These are phyloP conservation scores for Claviceps pusilla DNA, from an alignment of 2,329 filamentous ascomycete species.

Conservation along the genomic window DNA sequence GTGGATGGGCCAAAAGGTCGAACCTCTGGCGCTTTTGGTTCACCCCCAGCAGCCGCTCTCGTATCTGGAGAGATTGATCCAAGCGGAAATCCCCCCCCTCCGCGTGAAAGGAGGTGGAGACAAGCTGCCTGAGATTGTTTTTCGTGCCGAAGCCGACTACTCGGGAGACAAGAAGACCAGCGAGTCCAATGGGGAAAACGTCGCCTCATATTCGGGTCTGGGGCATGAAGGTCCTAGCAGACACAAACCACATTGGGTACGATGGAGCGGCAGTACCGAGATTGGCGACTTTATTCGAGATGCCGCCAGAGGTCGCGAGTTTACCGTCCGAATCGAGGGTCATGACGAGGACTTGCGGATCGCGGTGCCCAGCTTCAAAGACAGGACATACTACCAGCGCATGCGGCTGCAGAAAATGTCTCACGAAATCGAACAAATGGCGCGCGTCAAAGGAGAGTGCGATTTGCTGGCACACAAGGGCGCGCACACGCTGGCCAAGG, in stretches of 20 bases:
- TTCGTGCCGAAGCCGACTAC: slow-evolving; percentile 61
- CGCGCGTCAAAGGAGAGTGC: slow-evolving; percentile 66
- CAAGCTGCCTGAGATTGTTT: slow-evolving; percentile 58
- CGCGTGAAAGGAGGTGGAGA: slow-evolving; percentile 48
- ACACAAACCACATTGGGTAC: slow-evolving; percentile 47
- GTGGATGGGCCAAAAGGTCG: slow-evolving; percentile 33
- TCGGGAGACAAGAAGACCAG: slow-evolving; percentile 24
- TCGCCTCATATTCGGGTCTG: slow-evolving; percentile 57
- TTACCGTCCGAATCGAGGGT: slow-evolving; percentile 70
- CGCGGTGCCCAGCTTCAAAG: slow-evolving; percentile 72
- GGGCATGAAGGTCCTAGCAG: slow-evolving; percentile 42
- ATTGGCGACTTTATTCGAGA: slow-evolving; percentile 91
- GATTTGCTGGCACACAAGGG: slow-evolving; percentile 61
- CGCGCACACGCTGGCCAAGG: slow-evolving; percentile 65
- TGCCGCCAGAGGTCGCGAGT: slow-evolving; percentile 69
- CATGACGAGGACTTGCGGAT: slow-evolving; percentile 51
- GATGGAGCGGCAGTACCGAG: slow-evolving; percentile 79
- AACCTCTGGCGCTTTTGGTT: slow-evolving; percentile 69
- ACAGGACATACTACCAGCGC: slow-evolving; percentile 79
- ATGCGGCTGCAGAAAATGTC: slow-evolving; percentile 60
- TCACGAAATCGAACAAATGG: slow-evolving; percentile 50
- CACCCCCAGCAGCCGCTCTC: slow-evolving; percentile 85
- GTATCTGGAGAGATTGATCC: slow-evolving; percentile 77
- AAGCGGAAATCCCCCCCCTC: slow-evolving; percentile 66
- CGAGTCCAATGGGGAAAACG: slow-evolving; percentile 41